Evolutionary conservation across 2,329 filamentous ascomycete species (phyloP).

Genomic region (Fusarium pseudocircinatum): DNA sequence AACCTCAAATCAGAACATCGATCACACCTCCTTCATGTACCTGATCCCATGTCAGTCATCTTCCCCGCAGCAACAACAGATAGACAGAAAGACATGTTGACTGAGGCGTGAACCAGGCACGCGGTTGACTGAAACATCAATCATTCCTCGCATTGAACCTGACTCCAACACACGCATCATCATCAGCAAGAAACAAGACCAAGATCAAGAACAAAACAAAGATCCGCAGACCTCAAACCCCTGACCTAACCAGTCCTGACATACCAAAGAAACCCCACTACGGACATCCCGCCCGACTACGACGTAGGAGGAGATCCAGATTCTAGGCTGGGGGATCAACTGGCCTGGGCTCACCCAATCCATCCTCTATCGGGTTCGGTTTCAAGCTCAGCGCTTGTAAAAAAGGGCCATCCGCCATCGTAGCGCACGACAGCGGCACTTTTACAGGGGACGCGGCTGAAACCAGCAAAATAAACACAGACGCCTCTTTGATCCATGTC

Average conservation of each 20-base stretch:
- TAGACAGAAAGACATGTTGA: neutral
- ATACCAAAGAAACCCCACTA: conserved; percentile 30
- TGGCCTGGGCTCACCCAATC: conserved; percentile 19
- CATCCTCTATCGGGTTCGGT: neutral
- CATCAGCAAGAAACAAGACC: conserved; percentile 2
- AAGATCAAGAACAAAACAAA: conserved; percentile 2
- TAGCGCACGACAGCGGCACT: conserved; percentile 14
- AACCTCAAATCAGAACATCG: conserved; percentile 19
- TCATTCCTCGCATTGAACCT: conserved; percentile 23
- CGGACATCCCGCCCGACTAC: conserved; percentile 35
- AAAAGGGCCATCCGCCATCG: conserved; percentile 1
- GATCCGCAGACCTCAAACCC: conserved; percentile 29
- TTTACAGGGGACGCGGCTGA: conserved; percentile 30
- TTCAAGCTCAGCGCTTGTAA: conserved; percentile 4
- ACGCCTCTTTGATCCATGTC: conserved; percentile 13
- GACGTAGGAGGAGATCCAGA: conserved; percentile 19
- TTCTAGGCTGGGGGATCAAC: conserved; percentile 26
- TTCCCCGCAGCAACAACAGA: conserved; percentile 28
- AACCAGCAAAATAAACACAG: conserved; percentile 33
- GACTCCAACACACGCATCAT: neutral
- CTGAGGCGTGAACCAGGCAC: conserved; percentile 16
- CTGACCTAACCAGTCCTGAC: conserved; percentile 29
- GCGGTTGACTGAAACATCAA: conserved; percentile 28
- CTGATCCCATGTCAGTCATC: conserved; percentile 11
- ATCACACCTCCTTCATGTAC: conserved; percentile 13